phyloP scores from a whole-genome alignment of 345 rosid species.

The Eucalyptus lansdowneana region DNA sequence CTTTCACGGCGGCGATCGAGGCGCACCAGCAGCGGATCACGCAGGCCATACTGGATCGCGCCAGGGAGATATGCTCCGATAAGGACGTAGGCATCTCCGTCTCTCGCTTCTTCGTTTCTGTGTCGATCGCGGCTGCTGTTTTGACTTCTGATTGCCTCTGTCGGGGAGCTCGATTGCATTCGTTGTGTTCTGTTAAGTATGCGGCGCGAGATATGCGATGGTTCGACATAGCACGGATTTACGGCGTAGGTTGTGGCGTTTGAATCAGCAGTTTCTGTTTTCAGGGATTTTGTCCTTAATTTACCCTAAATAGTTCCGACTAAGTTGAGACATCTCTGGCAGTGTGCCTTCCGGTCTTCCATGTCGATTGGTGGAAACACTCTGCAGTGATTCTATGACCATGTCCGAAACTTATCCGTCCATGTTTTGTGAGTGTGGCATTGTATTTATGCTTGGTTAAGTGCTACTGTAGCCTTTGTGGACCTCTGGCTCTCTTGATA shows the following conservation, averaged over 20 bases:
- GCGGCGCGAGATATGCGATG: background rate
- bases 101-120: background rate
- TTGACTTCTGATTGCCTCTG: background rate
- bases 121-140: background rate
- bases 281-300: background rate
- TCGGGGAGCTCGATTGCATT: background rate
- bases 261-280: background rate
- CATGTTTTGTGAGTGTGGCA: background rate
- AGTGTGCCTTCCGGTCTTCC: background rate
- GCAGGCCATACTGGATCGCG: conserved; percentile 43
- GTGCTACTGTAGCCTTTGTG: background rate
- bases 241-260: background rate
- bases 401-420: background rate
- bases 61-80: conserved; percentile 44
- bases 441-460: background rate
- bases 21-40: conserved; percentile 78
- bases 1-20: conserved; percentile 75
- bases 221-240: background rate
- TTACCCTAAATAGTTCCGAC: background rate
- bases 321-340: background rate
- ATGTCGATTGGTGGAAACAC: background rate
- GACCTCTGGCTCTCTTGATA: background rate
- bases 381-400: background rate
- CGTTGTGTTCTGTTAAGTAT: background rate
- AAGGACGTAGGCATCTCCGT: conserved; percentile 18